These are phyloP conservation scores for Serpula lacrymans DNA, from an alignment of 768 basidiomycete species.

Conservation along the genomic window DNA sequence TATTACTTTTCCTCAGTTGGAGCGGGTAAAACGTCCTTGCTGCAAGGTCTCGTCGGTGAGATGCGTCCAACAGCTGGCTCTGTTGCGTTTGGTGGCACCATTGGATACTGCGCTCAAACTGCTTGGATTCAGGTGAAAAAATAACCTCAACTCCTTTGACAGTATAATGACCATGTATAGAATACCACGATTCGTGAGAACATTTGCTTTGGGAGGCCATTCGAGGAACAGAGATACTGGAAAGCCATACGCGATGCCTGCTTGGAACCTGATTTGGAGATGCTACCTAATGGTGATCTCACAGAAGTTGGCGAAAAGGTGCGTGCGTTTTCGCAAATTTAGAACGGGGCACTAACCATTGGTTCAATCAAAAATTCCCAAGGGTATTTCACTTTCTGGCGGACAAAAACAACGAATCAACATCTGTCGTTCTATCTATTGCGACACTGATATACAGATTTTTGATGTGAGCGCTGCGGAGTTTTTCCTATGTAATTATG, in stretches of 20 bases:
- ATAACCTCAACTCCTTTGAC: too few relatives aligned
- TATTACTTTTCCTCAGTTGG: conserved; percentile 45
- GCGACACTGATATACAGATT: conserved; percentile 79
- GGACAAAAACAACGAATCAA: conserved; percentile 81
- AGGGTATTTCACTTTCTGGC: conserved; percentile 85
- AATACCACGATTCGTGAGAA: conserved; percentile 88
- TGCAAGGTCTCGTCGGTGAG: conserved; percentile 78
- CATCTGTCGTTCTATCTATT: conserved; percentile 86
- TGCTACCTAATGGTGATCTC: conserved; percentile 72
- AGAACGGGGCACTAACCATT: too few relatives aligned
- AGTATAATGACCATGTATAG: conserved; percentile 30
- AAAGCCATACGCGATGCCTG: conserved; percentile 74
- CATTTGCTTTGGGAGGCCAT: conserved; percentile 82
- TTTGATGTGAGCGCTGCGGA: conserved; percentile 49
- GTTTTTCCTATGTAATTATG: conserved; percentile 1
- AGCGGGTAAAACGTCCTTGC: conserved; percentile 52
- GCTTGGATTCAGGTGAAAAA: conserved; percentile 93
- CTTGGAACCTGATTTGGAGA: conserved; percentile 74
- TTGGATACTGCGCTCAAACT: conserved; percentile 82
- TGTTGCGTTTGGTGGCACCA: conserved; percentile 69
- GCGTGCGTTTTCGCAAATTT: background rate
- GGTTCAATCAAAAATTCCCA: conserved; percentile 1
- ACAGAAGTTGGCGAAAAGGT: conserved; percentile 82
- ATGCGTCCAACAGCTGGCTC: conserved; percentile 71
- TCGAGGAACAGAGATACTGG: conserved; percentile 82